Evolutionary conservation across 1,284 basidiomycete genomes (phyloP), one percentile per base, ranked within the genome.

Genomic region (Microbotryum scabiosae): DNA sequence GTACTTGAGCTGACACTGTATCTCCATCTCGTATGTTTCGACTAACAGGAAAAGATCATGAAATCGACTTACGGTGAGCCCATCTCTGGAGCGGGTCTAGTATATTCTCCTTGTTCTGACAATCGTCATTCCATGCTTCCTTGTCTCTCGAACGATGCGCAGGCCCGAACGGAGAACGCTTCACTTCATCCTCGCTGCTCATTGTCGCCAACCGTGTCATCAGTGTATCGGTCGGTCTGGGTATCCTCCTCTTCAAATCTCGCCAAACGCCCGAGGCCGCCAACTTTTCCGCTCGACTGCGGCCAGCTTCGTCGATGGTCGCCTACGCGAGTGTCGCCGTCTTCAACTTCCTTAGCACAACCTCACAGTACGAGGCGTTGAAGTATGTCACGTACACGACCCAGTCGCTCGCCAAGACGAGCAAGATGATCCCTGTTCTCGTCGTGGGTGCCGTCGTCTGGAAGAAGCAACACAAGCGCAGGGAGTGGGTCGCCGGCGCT

Each of bases 401-500:
- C 7, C 55, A 41, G 18, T 25, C 30, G 8, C 48, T 51, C 25
- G 65, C 65, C 51, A 70, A 71, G 44, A 63, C 61, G 25, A 54
- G 57, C 32, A 70, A 71, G 57, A 70, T 70, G 69, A 63, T 70
- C 28, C 70, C 70, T 16, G 70, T 71, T 2, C 63, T 71, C 25
- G 46, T 71, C 25, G 63, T 71, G 32, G 68, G 68, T 12, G 58
- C 61, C 0, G 21, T 66, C 26, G 59, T 71, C 20, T 71, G 61
- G 48, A 66, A 65, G 53, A 69, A 70, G 61, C 57, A 52, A 25
- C 63, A 70, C 49, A 56, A 61, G 25, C 26, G 43, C 41, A 50
- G 57, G 3, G 66, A 68, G n/a, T 68, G 69, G 70, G 60, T 70
- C 10, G 69, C 69, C 1, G 70, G 60, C 5, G 69, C 50, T 1